Base-by-base conservation (phyloP, 1,139 yeast species). In the Nadsonia starkeyi-henricii region DNA sequence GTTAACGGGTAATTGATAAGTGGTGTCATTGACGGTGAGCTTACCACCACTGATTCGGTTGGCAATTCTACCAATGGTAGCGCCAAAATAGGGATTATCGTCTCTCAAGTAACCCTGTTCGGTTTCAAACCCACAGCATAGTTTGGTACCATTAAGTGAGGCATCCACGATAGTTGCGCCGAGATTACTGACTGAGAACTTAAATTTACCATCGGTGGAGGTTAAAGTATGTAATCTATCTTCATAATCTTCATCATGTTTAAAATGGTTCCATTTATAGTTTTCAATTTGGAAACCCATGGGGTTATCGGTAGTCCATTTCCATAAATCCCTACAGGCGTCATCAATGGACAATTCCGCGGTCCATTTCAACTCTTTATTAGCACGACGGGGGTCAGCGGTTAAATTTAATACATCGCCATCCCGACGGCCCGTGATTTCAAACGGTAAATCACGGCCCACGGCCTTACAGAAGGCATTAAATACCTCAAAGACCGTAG, bases 381-480 rank as follows among this genome's bases (percentile, higher is more conserved):
- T 74, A 39, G 94, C 93, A 49, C 88, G 71, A 18, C 71, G 65
- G 20, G 86, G 79, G 59, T 78, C 75, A 13, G 93, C 88, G 3
- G 91, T 81, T 59, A 84, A 74, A 58, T 82, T 73, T 48, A 82
- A 71, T 18, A 84, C 94, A 62, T 84, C 94, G 30, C 93, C 94
- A n/a, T 70, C 78, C 55, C 93, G 74, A 63, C 91, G 77, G 3
- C 74, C 79, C 36, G 70, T 76, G 19, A 83, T 71, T 57, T 78
- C 81, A 60, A 73, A 78, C 3, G 89, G 85, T 48, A 83, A 71
- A 45, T 76, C 72, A 49, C 72, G 68, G 45, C 88, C 88, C n/a
- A 78, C 81, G 13, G 84, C 85, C 52, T 71, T 72, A 61, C 78
- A 73, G 63, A 84, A 84, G 1, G 85, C 81, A 51, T 74, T 61